Base-by-base conservation (phyloP, 2,329 filamentous ascomycete genomes). In the Penicillium sp. region DNA sequence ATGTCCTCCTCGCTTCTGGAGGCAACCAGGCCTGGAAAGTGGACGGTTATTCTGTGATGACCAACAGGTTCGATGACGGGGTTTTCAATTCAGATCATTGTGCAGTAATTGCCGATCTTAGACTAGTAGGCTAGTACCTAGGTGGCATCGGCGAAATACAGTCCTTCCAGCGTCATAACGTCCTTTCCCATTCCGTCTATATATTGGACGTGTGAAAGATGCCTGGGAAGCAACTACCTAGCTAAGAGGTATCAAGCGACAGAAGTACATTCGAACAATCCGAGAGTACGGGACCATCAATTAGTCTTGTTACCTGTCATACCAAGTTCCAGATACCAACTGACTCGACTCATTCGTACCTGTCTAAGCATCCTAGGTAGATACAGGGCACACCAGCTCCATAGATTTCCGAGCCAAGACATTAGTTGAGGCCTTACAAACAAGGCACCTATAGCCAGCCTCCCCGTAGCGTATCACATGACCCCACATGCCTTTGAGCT, bases 81-180 rank as follows among this genome's bases (percentile, higher is more conserved):
- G 74, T 86, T 2, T 84, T 78, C 65, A 78, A 75, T 58, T 86
- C 83, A 60, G 85, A 87, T 68, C 85, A 87, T 70, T 76, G 83
- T 49, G 82, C 81, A 49, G 85, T 87, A 5, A 80, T 87, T 49
- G 82, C 80, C 2, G 85, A 87, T 76, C 72, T 75, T 26, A 64
- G 66, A 4, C 64, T 78, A 4, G n/a, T 64, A 30, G 56, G 60
- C 14, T 61, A 59, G 51, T n/a, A 33, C 8, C 8, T 25, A 6
- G 28, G 16, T 19, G 11, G 13, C 46, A 1, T 22, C 6, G 7
- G 19, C 25, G 22, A 14, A 14, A 37, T 37, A 14, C 4, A 37
- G 35, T 14, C 4, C 13, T 37, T 37, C 19, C 19, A 22, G 4
- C 35, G 14, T 14, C 13, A 3, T 4, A 14, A 5, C 14, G 1